phyloP scores from a whole-genome alignment of 2,329 filamentous ascomycete genomes.

The Cadophora gregata region DNA sequence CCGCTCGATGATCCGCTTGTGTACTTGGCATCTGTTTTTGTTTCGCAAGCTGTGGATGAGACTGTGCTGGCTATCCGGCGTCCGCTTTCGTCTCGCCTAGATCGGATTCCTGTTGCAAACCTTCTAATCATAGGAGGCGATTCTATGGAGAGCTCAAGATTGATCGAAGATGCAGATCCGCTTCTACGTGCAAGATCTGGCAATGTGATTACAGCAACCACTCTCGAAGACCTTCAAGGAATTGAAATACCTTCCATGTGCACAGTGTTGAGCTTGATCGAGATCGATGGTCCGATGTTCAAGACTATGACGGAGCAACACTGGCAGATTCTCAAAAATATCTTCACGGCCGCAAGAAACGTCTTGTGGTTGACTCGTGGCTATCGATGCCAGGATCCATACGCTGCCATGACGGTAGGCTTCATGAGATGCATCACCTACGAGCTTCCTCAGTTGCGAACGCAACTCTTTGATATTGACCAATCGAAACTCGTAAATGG shows the following conservation, averaged over 20 bases:
- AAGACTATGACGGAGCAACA: not conserved
- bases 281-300: not conserved
- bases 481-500: not conserved
- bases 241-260: not conserved
- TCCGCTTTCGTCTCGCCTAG: not conserved
- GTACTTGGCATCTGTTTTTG: not conserved
- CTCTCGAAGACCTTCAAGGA: not conserved
- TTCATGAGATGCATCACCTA: not conserved
- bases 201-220: not conserved
- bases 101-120: not conserved
- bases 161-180: not conserved
- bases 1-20: not conserved
- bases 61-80: not conserved
- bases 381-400: not conserved
- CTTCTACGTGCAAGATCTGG: not conserved
- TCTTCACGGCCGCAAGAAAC: not conserved
- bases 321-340: not conserved
- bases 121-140: not conserved
- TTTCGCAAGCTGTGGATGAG: not conserved
- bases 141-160: not conserved
- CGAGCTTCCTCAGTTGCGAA: not conserved
- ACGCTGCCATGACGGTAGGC: not conserved
- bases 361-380: not conserved
- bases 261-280: not conserved
- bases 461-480: not conserved